Evolutionary conservation across 768 basidiomycete species (phyloP).

Genomic region (Gymnopilus dilepis): DNA sequence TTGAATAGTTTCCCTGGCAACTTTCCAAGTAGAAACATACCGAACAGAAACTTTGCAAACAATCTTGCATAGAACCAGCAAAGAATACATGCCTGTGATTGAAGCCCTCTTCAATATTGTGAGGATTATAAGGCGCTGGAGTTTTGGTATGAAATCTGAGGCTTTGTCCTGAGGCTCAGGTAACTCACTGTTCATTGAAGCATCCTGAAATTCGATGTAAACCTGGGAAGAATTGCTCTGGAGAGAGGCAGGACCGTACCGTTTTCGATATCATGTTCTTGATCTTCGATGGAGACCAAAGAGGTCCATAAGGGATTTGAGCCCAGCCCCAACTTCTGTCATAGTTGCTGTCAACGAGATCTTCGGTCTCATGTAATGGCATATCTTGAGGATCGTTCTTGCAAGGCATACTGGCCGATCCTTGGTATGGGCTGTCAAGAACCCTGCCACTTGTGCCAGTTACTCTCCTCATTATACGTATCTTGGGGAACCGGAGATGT

Average conservation of each 20-base stretch:
- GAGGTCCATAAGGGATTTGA: conserved; percentile 7
- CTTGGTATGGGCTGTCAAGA: not conserved
- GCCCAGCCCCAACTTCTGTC: not conserved
- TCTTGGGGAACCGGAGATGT: not conserved
- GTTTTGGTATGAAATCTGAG: not conserved
- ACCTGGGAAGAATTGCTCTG: no score
- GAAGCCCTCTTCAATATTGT: not conserved
- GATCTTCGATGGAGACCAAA: conserved; percentile 10
- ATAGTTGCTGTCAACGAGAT: not conserved
- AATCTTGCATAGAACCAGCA: not conserved
- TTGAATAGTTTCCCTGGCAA: no score
- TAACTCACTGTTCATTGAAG: not conserved
- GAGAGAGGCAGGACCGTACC: not conserved
- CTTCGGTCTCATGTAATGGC: not conserved
- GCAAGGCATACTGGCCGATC: not conserved
- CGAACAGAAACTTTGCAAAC: not conserved
- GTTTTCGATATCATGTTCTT: not conserved
- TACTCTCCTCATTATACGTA: not conserved
- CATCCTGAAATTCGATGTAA: no score
- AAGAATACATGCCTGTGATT: not conserved
- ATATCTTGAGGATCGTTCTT: not conserved
- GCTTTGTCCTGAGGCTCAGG: not conserved
- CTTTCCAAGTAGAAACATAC: not conserved
- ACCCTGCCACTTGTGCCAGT: not conserved
- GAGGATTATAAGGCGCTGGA: not conserved